Base-by-base conservation (phyloP, 2,329 filamentous ascomycete species). In the Parafenestella ontariensis region DNA sequence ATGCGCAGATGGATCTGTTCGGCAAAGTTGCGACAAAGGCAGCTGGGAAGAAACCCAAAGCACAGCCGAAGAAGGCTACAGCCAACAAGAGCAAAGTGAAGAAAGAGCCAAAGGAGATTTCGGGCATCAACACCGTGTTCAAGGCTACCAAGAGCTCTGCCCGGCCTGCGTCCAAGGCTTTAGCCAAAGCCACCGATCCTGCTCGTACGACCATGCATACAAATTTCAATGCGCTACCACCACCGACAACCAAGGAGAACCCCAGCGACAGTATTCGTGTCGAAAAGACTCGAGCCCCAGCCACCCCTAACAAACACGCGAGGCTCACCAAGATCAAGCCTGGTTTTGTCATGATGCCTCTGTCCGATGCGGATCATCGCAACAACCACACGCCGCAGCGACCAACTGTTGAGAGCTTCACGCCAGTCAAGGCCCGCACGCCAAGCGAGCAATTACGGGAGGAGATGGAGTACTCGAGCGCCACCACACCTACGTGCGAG, bases 311-410 rank as follows among this genome's bases (percentile, higher is more conserved):
- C 21, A 56, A 52, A n/a, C 39, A 57, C 31, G 37, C 44, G 13
- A 53, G 53, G 45, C n/a, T 70, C 28, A 73, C 69, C 18, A 62
- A 52, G 21, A 58, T 71, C 41, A 73, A 69, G 40, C 28, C 48
- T 10, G 58, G 54, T 5, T 57, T 53, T 9, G 55, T 64, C 17
- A 70, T 75, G 64, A 55, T 54, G 34, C 66, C 61, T 15, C 45
- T 76, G 17, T 70, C 73, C 9, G 55, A 63, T 13, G 62, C 62
- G 6, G 69, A 72, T 33, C 51, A 56, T n/a, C 70, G 72, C 23
- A 71, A 70, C 62, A 76, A 76, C 29, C 61, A 66, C 13, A 66
- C 65, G 2, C 68, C 68, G 8, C 55, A 63, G 23, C 65, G 68
- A 3, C 71, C 71, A 36, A 49, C 56, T n/a, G 36, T 73, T 4